Percentiles rank a stretch among this genome's conserved stretches.
phyloP scores from a whole-genome alignment of 179 eudicot species.

The Vitellaria paradoxa region DNA sequence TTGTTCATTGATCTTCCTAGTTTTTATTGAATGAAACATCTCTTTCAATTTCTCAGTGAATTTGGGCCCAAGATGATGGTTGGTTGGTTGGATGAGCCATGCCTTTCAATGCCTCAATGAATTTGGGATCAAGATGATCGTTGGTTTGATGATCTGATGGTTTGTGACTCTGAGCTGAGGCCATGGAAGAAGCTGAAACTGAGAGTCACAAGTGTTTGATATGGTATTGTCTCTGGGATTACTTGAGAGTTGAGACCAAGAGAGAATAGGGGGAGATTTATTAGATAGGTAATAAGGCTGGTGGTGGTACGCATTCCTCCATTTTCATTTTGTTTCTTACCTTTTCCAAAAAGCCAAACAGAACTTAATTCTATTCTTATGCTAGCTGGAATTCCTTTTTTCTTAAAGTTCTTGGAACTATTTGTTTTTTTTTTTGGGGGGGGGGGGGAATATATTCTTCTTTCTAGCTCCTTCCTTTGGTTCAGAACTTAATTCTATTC shows the following conservation, averaged over 20 bases:
- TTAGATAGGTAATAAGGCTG: not conserved
- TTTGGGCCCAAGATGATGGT: conserved; percentile 20
- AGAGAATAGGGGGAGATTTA: not conserved
- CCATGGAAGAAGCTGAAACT: not conserved
- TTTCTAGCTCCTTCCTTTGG: not conserved
- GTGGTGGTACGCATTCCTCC: too few species aligned
- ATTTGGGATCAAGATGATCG: conserved; percentile 21
- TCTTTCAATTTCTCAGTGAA: conserved; percentile 36
- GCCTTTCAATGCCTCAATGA: conserved; percentile 34
- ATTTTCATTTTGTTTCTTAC: too few species aligned
- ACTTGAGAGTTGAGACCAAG: not conserved
- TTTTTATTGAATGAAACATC: conserved; percentile 30
- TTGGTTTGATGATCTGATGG: not conserved
- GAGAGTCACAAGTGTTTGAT: not conserved
- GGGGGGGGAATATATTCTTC: not conserved
- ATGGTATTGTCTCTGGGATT: not conserved
- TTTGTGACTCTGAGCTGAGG: not conserved
- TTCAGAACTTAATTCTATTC: conserved; percentile 1
- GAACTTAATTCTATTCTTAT: conserved; percentile 1
- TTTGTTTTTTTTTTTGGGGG: too few species aligned
- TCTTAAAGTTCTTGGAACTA: too few species aligned
- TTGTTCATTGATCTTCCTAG: conserved; percentile 31
- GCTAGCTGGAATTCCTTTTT: not conserved
- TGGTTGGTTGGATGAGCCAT: conserved; percentile 26
- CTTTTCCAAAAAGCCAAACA: not conserved